A percentile compares a stretch with the other conserved stretches of the same genome.
Conservation (phyloP, 2,329 filamentous ascomycete species). For the Cadophora gregata region DNA sequence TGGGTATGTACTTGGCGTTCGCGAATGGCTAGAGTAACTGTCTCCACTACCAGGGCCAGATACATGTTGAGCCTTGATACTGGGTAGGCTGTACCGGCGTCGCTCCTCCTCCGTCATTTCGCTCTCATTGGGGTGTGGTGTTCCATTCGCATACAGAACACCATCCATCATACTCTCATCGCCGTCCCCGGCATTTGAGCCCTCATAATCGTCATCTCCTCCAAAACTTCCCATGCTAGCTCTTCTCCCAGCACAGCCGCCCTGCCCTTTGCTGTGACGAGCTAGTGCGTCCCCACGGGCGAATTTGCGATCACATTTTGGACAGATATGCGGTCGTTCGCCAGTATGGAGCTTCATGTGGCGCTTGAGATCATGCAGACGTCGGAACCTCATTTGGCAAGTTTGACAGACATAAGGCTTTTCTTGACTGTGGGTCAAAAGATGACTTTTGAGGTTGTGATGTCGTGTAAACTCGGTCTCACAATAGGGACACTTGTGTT, state of each 20-base stretch:
- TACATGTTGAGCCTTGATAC: constrained; percentile 75
- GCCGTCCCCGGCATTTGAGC: constrained; percentile 55
- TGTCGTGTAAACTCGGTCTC: constrained; percentile 96
- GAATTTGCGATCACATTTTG: constrained; percentile 93
- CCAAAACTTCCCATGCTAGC: constrained; percentile 85
- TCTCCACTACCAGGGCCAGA: constrained; percentile 49
- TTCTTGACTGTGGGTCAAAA: constrained; percentile 97
- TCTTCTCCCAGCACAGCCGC: constrained; percentile 90
- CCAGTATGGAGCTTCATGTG: constrained; percentile 97
- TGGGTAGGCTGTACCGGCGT: constrained; percentile 73
- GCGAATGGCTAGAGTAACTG: constrained; percentile 61
- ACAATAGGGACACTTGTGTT: constrained; percentile 97
- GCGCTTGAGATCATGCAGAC: constrained; percentile 92
- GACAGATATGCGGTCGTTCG: constrained; percentile 92
- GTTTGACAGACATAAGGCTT: constrained; percentile 95
- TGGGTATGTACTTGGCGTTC: constrained; percentile 77
- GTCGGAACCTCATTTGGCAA: constrained; percentile 91
- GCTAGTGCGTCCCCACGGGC: constrained; percentile 94
- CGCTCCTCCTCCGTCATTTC: constrained; percentile 65
- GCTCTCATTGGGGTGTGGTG: constrained; percentile 62
- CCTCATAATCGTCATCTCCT: constrained; percentile 75
- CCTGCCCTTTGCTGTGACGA: constrained; percentile 92
- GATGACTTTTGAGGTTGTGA: constrained; percentile 96
- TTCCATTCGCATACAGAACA: constrained; percentile 53
- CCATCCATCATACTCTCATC: constrained; percentile 65